phyloP scores from a whole-genome alignment of 78 protist genomes.

The Protostelium mycophagum region DNA sequence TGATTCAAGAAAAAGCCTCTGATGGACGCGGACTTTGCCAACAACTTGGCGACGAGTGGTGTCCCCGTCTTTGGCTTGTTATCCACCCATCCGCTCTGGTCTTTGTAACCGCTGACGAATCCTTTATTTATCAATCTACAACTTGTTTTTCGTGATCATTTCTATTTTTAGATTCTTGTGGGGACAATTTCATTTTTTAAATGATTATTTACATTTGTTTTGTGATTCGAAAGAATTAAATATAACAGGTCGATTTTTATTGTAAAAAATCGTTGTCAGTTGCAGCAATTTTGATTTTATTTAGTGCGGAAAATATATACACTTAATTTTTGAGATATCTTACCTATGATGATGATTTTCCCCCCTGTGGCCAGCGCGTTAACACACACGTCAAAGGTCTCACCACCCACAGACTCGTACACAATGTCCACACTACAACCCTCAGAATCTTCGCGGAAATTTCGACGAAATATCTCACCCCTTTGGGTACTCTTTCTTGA shows the following conservation, averaged over 20 bases:
- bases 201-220: no score
- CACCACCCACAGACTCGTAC: conserved; percentile 53
- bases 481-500: conserved; percentile 14
- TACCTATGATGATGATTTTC: conserved; percentile 25
- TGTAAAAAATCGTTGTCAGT: no score
- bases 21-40: conserved; percentile 18
- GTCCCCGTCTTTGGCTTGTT: background rate
- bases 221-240: no score
- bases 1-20: conserved; percentile 35
- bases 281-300: no score
- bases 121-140: background rate
- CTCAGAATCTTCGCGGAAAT: background rate
- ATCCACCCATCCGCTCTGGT: background rate
- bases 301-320: no score
- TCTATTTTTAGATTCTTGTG: no score
- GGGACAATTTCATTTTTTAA: no score
- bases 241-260: no score
- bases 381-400: conserved; percentile 10
- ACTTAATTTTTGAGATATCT: no score
- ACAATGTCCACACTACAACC: conserved; percentile 27
- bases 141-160: background rate
- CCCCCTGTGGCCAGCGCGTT: conserved; percentile 18
- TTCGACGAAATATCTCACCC: background rate
- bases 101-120: conserved; percentile 27
- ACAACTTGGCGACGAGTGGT: conserved; percentile 10